Base-by-base conservation (phyloP, 2,329 filamentous ascomycete species). In the Hyphodiscus sp. region DNA sequence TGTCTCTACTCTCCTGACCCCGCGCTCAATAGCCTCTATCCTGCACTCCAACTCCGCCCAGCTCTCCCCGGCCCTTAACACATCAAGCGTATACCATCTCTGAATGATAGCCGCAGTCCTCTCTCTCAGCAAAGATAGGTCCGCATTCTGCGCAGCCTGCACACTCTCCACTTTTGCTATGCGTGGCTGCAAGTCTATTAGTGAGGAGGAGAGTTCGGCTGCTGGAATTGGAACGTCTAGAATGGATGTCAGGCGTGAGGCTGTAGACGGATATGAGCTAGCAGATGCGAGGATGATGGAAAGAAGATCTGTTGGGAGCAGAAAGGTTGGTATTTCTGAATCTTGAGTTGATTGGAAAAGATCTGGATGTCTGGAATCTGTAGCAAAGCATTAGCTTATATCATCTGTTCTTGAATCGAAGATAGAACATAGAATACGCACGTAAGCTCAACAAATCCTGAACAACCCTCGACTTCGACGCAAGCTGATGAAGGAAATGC, bases 11-110 rank as follows among this genome's bases (percentile, higher is more conserved):
- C 62, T 55, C 19, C 63, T 57, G 13, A 67, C 52, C 33, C 55
- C 58, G 52, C 62, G 63, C 51, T 69, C 67, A 5, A 65, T 61
- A 18, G 55, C 54, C 26, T 59, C 61, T 30, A 68, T 58, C 50
- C 66, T 56, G 29, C 59, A 63, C 50, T 67, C 66, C 23, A 68
- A 41, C 23, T 67, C 64, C 20, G 67, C 67, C 67, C 66, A 69
- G 20, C 42, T 59, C n/a, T 69, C 66, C 20, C 67, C 67, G 20
- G 59, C 56, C 18, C 58, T 51, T 16, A 68, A 47, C 43, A 68
- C 53, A 53, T 68, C 63, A 18, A 59, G 50, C 18, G 56, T 58
- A 52, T 69, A 67, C 67, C 66, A 68, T 20, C 57, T 58, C 50
- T 68, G 64, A 30, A 69, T 58, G 1, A 66, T 45, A 5, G 59